phyloP scores from a whole-genome alignment of 208 protist genomes.

The Crithidia brevicula region DNA sequence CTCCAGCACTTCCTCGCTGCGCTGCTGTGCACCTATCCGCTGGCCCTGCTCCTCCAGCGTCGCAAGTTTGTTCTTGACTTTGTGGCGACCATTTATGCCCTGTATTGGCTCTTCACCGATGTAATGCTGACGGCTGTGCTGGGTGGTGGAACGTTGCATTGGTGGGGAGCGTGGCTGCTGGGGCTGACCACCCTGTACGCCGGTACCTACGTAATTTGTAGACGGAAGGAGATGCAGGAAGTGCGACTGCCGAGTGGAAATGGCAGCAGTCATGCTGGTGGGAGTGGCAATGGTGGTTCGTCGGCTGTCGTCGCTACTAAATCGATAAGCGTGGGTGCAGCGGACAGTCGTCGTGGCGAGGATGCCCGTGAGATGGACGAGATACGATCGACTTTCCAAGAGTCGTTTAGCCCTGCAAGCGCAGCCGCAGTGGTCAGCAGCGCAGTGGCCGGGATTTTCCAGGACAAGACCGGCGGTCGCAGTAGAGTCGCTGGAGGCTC shows the following conservation, averaged over 20 bases:
- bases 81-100: slow-evolving; percentile 68
- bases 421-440: background rate
- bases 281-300: no score
- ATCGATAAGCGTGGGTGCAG: background rate
- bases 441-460: background rate
- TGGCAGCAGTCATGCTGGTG: background rate
- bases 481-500: background rate
- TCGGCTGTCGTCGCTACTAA: no score
- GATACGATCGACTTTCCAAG: slow-evolving; percentile 6
- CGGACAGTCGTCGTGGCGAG: background rate
- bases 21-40: slow-evolving; percentile 46
- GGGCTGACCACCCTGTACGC: slow-evolving; percentile 44
- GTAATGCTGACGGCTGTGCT: slow-evolving; percentile 41
- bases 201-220: slow-evolving; percentile 54
- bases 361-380: slow-evolving; percentile 22
- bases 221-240: slow-evolving; percentile 71
- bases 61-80: slow-evolving; percentile 88
- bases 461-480: slow-evolving; percentile 4
- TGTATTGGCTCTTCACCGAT: slow-evolving; percentile 62
- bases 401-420: background rate
- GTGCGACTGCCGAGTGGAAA: slow-evolving; percentile 38
- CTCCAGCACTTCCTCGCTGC: slow-evolving; percentile 66
- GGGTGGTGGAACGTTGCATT: slow-evolving; percentile 43
- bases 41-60: slow-evolving; percentile 68
- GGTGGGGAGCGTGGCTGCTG: slow-evolving; percentile 55